phyloP scores from a whole-genome alignment of 495 filamentous ascomycete species.

The Astrothelium subdiscretum region DNA sequence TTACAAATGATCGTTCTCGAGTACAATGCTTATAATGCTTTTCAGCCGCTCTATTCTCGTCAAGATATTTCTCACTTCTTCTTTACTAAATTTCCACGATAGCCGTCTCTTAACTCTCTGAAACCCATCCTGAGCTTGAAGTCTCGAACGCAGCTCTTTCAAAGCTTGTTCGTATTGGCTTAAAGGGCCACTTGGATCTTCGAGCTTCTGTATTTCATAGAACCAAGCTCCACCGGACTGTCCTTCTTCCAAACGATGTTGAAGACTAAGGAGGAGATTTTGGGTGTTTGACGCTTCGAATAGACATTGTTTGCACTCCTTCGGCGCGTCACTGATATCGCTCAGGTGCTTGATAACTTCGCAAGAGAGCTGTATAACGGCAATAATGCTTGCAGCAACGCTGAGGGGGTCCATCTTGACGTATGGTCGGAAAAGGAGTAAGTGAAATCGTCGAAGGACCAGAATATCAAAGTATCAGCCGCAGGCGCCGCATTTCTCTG shows the following conservation, averaged over 20 bases:
- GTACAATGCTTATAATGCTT: slow-evolving; percentile 12
- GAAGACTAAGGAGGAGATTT: slow-evolving; percentile 20
- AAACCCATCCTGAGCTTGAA: slow-evolving; percentile 9
- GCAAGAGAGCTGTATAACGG: slow-evolving; percentile 18
- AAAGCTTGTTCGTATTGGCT: slow-evolving; percentile 19
- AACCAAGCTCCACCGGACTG: slow-evolving; percentile 14
- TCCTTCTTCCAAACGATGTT: slow-evolving; percentile 15
- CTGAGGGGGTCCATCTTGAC: slow-evolving; percentile 19
- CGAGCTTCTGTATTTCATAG: slow-evolving; percentile 15
- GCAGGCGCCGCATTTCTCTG: neutral
- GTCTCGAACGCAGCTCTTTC: slow-evolving; percentile 14
- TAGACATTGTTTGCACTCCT: slow-evolving; percentile 16
- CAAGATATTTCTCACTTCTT: slow-evolving; percentile 19
- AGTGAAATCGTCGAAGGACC: neutral
- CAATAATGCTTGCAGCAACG: slow-evolving; percentile 22
- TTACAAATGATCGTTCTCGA: slow-evolving; percentile 26
- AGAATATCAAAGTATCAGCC: neutral
- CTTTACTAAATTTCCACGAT: slow-evolving; percentile 22
- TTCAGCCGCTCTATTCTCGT: slow-evolving; percentile 25
- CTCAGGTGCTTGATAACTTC: slow-evolving; percentile 22
- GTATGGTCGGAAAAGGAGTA: neutral
- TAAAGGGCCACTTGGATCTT: slow-evolving; percentile 16
- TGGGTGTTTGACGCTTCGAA: slow-evolving; percentile 17
- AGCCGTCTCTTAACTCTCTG: slow-evolving; percentile 16
- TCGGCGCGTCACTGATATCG: slow-evolving; percentile 24